phyloP scores from a whole-genome alignment of 2,329 filamentous ascomycete genomes.

The Colletotrichum eremochloae region DNA sequence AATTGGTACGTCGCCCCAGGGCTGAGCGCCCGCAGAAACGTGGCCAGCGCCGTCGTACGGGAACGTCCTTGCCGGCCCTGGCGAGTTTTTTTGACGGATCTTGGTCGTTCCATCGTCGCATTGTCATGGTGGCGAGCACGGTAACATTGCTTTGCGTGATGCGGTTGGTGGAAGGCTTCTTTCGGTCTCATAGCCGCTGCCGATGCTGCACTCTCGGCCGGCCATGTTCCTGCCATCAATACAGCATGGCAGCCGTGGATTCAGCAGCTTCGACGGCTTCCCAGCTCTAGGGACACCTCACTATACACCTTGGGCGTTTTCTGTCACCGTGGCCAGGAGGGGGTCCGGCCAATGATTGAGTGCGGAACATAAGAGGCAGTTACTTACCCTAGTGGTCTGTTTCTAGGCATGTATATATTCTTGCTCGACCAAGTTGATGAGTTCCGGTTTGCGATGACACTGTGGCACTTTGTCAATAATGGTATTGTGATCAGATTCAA shows the following conservation, averaged over 20 bases:
- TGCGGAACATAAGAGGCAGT: not conserved
- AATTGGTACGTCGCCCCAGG: slow-evolving; percentile 25
- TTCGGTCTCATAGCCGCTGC: not conserved
- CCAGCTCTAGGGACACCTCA: not conserved
- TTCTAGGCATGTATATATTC: not conserved
- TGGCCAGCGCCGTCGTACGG: slow-evolving; percentile 18
- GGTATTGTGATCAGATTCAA: too few relatives aligned
- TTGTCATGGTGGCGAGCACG: not conserved
- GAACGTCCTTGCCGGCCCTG: slow-evolving; percentile 10
- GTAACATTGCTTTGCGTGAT: not conserved
- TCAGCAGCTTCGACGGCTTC: not conserved
- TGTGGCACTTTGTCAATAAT: not conserved
- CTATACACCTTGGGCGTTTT: not conserved
- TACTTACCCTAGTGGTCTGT: not conserved
- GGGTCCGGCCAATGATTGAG: not conserved
- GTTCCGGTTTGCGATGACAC: not conserved
- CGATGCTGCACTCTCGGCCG: not conserved
- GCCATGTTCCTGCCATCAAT: not conserved
- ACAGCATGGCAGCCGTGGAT: not conserved
- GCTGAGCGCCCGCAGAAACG: slow-evolving; percentile 42
- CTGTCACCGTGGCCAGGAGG: not conserved
- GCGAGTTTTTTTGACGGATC: not conserved
- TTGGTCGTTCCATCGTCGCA: not conserved
- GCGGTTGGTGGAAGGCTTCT: too few relatives aligned
- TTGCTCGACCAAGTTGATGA: not conserved